Evolutionary conservation across 768 basidiomycete genomes (phyloP), one percentile per base, ranked within the genome.

Genomic region (Kwoniella dendrophila): DNA sequence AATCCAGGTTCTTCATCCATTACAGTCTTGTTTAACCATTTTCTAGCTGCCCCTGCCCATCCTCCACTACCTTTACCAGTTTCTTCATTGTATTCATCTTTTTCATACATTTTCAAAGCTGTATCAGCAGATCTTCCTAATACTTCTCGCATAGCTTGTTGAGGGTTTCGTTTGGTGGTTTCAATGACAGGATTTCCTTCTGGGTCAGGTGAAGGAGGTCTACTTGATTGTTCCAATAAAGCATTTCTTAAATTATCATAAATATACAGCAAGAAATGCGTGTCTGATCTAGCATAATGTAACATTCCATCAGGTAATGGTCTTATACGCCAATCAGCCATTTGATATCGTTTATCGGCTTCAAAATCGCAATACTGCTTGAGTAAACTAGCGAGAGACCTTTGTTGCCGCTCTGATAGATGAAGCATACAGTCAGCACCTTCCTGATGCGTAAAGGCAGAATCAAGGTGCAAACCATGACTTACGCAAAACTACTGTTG

Each of bases 281-380:
- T 99, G 78, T 99, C 96, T 1, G 92, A 90, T 29, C 92, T 88
- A 1, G 96, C 96, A 75, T 98, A 99, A 55, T 84, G 81, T 20
- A 92, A 80, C 93, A 99, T 96, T 68, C 91, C 93, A 52, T 85
- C 79, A 0, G 92, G 88, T 3, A 98, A 81, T 0, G 95, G 95
- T 57, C 87, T 85, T 68, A 97, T 90, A 26, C 96, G 86, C 96
- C 96, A 99, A 78, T 99, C 96, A 10, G 95, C 96, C 5, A 95
- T 83, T 72, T 97, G 96, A 74, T 95, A 98, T 30, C 91, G 86
- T 80, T 99, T 99, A 81, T 98, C 95, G 0, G 95, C 86, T 6
- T 84, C 83, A 69, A 92, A 93, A 71, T 92, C 87, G 72, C 91
- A 94, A 73, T 91, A 97, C 82, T 88, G 87, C 68, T 88, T 86